phyloP scores from a whole-genome alignment of 2,329 filamentous ascomycete genomes.

The Polychaeton citri region DNA sequence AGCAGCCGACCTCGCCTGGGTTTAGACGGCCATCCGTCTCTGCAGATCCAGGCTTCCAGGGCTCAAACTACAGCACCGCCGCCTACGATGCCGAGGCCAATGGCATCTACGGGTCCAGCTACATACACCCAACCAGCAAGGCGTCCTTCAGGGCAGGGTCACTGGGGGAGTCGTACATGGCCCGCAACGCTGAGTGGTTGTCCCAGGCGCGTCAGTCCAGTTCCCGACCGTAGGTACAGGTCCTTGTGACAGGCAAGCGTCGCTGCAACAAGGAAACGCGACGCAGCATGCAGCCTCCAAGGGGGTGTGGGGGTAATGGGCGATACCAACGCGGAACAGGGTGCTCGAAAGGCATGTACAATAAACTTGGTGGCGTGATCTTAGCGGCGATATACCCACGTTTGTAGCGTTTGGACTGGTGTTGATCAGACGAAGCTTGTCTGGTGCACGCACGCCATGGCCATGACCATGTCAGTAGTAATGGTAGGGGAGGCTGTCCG shows the following conservation, averaged over 20 bases:
- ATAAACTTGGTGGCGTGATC: neutral
- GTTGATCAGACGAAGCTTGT: too few relatives aligned
- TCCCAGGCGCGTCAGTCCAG: neutral
- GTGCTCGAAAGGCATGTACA: neutral
- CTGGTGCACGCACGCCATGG: too few relatives aligned
- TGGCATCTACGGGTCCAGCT: slow-evolving; percentile 14
- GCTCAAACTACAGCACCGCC: neutral
- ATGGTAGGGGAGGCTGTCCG: too few relatives aligned
- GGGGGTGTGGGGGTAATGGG: too few relatives aligned
- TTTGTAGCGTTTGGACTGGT: too few relatives aligned
- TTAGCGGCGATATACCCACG: neutral
- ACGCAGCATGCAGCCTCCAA: too few relatives aligned
- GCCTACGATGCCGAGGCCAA: slow-evolving; percentile 15
- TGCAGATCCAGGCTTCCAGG: slow-evolving; percentile 16
- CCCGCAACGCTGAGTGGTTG: slow-evolving; percentile 17
- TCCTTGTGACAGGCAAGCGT: too few relatives aligned
- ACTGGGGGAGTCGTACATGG: slow-evolving; percentile 23
- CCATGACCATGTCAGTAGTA: too few relatives aligned
- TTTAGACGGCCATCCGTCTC: slow-evolving; percentile 20
- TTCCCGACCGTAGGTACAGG: too few relatives aligned
- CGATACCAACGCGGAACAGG: neutral
- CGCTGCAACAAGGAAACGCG: too few relatives aligned
- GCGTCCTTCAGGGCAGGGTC: slow-evolving; percentile 17
- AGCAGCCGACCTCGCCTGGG: slow-evolving; percentile 20
- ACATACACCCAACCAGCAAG: slow-evolving; percentile 7